A percentile compares a stretch with the other conserved stretches of the same genome.
phyloP scores from a whole-genome alignment of 139 green algal species.

The Parachlorella kessleri region DNA sequence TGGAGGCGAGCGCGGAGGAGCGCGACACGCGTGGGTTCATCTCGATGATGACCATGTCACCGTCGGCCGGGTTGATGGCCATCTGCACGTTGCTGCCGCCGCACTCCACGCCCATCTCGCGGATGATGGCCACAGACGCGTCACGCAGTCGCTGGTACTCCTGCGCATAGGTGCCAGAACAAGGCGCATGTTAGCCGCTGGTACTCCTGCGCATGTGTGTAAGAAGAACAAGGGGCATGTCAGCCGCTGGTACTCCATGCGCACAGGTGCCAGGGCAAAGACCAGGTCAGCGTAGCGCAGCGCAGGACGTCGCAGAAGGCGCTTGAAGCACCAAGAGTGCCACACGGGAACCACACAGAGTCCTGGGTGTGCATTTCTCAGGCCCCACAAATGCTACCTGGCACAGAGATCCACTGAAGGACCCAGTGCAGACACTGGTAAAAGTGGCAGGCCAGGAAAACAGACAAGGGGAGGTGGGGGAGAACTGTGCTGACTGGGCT shows the following conservation, averaged over 20 bases:
- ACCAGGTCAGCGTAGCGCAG: neutral
- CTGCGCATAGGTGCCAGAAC: conserved; percentile 37
- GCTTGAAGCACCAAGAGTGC: neutral
- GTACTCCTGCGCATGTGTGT: neutral
- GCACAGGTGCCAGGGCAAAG: too few species aligned
- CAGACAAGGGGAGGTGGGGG: too few species aligned
- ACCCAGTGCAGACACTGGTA: too few species aligned
- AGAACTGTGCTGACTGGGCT: too few species aligned
- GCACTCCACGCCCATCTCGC: conserved; percentile 99
- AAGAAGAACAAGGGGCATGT: too few species aligned
- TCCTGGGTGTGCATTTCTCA: too few species aligned
- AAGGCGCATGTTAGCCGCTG: neutral
- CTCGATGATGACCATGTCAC: conserved; percentile 96
- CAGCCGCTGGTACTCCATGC: too few species aligned
- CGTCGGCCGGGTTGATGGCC: conserved; percentile 90
- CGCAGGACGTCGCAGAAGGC: too few species aligned
- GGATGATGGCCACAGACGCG: conserved; percentile 87
- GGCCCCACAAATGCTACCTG: too few species aligned
- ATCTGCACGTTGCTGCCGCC: conserved; percentile 98
- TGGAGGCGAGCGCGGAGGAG: conserved; percentile 98
- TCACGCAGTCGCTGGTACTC: conserved; percentile 98
- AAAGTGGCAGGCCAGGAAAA: too few species aligned
- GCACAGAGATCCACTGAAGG: too few species aligned
- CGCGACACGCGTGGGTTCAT: conserved; percentile 99
- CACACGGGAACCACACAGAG: neutral